Conservation (phyloP, 345 rosid species). For the Rubroshorea leprosula region DNA sequence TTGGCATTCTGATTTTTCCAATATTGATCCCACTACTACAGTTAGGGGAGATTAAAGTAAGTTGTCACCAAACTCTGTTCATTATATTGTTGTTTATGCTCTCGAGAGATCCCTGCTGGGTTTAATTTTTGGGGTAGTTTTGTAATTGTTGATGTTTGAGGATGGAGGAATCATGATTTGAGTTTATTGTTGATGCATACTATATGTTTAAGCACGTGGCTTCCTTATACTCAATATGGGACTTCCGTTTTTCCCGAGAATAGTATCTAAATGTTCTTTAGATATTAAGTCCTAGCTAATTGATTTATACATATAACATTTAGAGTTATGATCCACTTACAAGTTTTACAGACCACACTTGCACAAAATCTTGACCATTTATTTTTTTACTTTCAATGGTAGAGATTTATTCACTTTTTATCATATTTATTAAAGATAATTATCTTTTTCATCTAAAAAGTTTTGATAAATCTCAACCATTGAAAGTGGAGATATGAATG, state of each 20-base stretch:
- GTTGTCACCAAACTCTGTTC: conserved; percentile 18
- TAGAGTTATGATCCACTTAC: too few relatives aligned
- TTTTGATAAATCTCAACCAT: too few relatives aligned
- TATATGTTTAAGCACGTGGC: too few relatives aligned
- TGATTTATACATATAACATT: too few relatives aligned
- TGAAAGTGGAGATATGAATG: too few relatives aligned
- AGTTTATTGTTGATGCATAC: too few relatives aligned
- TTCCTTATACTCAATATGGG: background rate
- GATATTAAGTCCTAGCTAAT: background rate
- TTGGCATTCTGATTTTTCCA: conserved; percentile 43
- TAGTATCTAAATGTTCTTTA: background rate
- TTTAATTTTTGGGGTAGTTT: background rate
- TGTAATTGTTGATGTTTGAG: background rate
- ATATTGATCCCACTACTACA: conserved; percentile 40
- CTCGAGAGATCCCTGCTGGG: background rate
- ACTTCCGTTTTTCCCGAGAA: background rate
- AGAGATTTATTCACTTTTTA: too few relatives aligned
- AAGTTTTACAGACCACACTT: too few relatives aligned
- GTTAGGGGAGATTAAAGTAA: conserved; percentile 37
- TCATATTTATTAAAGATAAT: too few relatives aligned
- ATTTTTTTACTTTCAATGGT: too few relatives aligned
- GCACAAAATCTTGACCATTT: too few relatives aligned
- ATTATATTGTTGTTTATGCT: conserved; percentile 8
- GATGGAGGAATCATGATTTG: background rate
- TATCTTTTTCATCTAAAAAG: too few relatives aligned